Evolutionary conservation across 129 eudicot genomes (phyloP).

Genomic region (Centaurea solstitialis): DNA sequence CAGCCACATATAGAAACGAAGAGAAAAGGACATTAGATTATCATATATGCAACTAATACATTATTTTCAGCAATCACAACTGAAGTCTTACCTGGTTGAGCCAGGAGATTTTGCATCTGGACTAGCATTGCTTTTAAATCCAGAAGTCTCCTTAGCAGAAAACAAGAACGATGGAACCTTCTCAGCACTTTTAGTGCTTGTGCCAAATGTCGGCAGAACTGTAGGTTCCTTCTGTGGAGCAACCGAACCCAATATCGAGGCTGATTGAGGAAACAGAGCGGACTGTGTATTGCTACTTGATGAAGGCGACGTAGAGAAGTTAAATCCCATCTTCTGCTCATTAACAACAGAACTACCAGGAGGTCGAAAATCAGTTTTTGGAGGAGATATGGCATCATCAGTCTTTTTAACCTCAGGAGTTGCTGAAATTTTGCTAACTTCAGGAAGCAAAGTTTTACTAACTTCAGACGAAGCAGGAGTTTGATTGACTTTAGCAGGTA

Average conservation of each 20-base stretch:
- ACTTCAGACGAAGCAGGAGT: conserved; percentile 8
- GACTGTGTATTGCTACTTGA: conserved; percentile 21
- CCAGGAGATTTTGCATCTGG: conserved; percentile 22
- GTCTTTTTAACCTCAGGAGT: conserved; percentile 20
- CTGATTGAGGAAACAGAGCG: conserved; percentile 27
- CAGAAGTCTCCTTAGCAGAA: conserved; percentile 26
- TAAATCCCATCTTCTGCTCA: conserved; percentile 22
- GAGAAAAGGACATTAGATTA: not conserved
- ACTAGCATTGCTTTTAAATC: conserved; percentile 3
- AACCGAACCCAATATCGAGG: conserved; percentile 2
- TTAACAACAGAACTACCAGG: conserved; percentile 18
- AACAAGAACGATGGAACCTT: conserved; percentile 21
- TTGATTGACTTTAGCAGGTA: conserved; percentile 20
- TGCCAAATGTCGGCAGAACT: conserved; percentile 31
- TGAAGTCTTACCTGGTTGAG: conserved; percentile 31
- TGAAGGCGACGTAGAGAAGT: conserved; percentile 29
- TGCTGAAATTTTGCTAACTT: conserved; percentile 15
- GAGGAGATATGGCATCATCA: conserved; percentile 10
- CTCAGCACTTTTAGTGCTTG: conserved; percentile 36
- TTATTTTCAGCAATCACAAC: conserved; percentile 11
- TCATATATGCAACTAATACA: not conserved
- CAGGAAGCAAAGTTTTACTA: not conserved
- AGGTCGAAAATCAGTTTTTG: conserved; percentile 10
- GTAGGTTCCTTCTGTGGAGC: conserved; percentile 29
- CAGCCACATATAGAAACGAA: not conserved